Base-by-base conservation (phyloP, 257 asterid species). In the Asclepias syriaca region DNA sequence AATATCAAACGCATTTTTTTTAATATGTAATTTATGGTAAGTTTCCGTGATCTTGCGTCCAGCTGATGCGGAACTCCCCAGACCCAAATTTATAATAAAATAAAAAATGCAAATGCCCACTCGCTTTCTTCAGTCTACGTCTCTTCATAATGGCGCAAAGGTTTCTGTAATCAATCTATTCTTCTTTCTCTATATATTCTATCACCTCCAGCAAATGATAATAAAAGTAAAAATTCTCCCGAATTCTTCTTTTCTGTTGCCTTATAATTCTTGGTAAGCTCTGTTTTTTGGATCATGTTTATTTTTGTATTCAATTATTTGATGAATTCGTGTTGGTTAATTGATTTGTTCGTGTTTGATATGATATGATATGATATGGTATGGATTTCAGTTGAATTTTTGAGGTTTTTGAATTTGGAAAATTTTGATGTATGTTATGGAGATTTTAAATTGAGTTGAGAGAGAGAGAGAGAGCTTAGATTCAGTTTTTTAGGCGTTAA, bases 121-220 rank as follows among this genome's bases (percentile, higher is more conserved):
- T 43, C 55, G 72, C 73, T 74, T 60, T 72, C 54, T 66, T 68
- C 37, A 83, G 72, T 82, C 77, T 71, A 78, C 81, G 74, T 69
- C 74, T 78, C 79, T 76, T 78, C 75, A 37, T 21, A 50, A 76
- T 76, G 71, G 66, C 34, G 68, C 80, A 59, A 63, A 39, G 46
- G 32, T 15, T n/a, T 34, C 55, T 37, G 14, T 37, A 22, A 24
- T 24, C 39, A 21, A 48, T 56, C 66, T 56, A 3, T 34, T 34
- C 39, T 34, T 34, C 39, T 2, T 2, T 34, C 65, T 54, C 15
- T 70, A 56, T 70, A 34, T 55, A 22, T 24, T 53, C 73, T 12
- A 68, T 68, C 40, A 6, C 24, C 59, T 9, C n/a, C 7, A 2
- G 8, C 34, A 5, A 50, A 68, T 68, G 60, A 46, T 8, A 43